phyloP scores from a whole-genome alignment of 2,329 filamentous ascomycete genomes.

The Aspergillus felis region DNA sequence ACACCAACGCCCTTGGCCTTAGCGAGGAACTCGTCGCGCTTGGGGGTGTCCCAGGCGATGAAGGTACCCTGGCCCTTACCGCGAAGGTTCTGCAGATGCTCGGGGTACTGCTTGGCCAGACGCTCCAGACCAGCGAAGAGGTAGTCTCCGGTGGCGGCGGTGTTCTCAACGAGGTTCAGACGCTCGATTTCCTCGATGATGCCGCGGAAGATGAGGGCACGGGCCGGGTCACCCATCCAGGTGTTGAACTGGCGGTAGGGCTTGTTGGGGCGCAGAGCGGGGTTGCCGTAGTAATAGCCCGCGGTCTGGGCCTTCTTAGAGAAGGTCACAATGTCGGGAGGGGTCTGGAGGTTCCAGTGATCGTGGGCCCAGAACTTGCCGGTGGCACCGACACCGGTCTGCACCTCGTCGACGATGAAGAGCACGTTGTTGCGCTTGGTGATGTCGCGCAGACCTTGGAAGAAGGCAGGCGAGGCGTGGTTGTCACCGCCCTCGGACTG shows the following conservation, averaged over 20 bases:
- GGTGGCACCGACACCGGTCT: conserved; percentile 88
- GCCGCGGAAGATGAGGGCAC: conserved; percentile 78
- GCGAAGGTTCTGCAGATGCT: conserved; percentile 75
- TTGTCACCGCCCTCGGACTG: conserved; percentile 95
- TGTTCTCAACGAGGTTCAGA: conserved; percentile 73
- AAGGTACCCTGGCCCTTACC: conserved; percentile 88
- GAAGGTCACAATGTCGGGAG: conserved; percentile 93
- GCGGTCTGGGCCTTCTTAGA: conserved; percentile 93
- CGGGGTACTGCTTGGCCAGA: conserved; percentile 67
- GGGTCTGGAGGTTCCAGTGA: conserved; percentile 76
- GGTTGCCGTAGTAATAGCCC: conserved; percentile 85
- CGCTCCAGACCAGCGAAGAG: conserved; percentile 66
- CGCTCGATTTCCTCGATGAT: conserved; percentile 79
- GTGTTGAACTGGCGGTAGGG: conserved; percentile 96
- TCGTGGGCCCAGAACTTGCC: conserved; percentile 97
- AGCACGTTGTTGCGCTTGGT: conserved; percentile 66
- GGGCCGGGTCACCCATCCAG: conserved; percentile 90
- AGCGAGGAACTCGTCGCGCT: conserved; percentile 72
- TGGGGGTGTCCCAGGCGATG: conserved; percentile 83
- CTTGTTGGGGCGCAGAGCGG: conserved; percentile 78
- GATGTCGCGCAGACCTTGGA: conserved; percentile 74
- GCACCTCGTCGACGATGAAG: conserved; percentile 90
- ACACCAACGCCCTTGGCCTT: conserved; percentile 76
- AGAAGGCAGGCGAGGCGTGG: conserved; percentile 84
- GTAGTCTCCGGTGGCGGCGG: conserved; percentile 73